These are phyloP conservation scores for Globisporangium viniferum DNA, from an alignment of 352 stramenopile genomes.

Conservation along the genomic window DNA sequence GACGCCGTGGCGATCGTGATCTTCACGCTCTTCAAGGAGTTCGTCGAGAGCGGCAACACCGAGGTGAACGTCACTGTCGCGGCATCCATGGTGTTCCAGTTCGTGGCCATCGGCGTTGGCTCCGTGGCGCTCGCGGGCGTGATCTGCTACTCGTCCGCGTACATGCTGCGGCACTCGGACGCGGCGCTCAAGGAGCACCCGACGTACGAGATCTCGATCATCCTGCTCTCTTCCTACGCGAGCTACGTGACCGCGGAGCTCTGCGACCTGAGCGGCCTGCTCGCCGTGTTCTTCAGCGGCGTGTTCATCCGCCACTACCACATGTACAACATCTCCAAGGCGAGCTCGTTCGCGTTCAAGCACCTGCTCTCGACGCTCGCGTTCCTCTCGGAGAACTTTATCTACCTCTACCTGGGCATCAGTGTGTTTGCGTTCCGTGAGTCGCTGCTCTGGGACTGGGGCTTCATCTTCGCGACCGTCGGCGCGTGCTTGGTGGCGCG, in stretches of 20 bases:
- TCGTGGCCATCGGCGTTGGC: conserved; percentile 42
- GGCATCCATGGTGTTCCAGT: conserved; percentile 26
- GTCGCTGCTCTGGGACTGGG: conserved; percentile 39
- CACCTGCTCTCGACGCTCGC: conserved; percentile 39
- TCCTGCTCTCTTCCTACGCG: conserved; percentile 39
- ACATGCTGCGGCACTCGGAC: conserved; percentile 17
- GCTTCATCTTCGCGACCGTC: conserved; percentile 31
- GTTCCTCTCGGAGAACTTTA: conserved; percentile 50
- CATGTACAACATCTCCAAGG: conserved; percentile 43
- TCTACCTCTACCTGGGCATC: conserved; percentile 50
- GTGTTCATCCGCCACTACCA: conserved; percentile 54
- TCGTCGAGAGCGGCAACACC: conserved; percentile 41
- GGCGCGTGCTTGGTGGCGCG: conserved; percentile 26
- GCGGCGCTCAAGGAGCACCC: conserved; percentile 13
- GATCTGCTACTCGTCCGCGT: conserved; percentile 51
- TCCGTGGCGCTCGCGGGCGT: conserved; percentile 42
- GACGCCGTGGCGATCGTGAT: conserved; percentile 62
- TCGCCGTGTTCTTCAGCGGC: conserved; percentile 83
- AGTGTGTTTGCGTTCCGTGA: conserved; percentile 36
- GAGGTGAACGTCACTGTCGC: conserved; percentile 24
- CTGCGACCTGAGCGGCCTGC: conserved; percentile 59
- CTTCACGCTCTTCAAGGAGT: conserved; percentile 53
- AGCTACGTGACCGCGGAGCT: conserved; percentile 38
- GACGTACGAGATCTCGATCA: conserved; percentile 68
- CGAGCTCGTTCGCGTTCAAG: conserved; percentile 32